These are phyloP conservation scores for Calonectria pseudoreteaudii DNA, from an alignment of 2,329 filamentous ascomycete species.

Conservation along the genomic window DNA sequence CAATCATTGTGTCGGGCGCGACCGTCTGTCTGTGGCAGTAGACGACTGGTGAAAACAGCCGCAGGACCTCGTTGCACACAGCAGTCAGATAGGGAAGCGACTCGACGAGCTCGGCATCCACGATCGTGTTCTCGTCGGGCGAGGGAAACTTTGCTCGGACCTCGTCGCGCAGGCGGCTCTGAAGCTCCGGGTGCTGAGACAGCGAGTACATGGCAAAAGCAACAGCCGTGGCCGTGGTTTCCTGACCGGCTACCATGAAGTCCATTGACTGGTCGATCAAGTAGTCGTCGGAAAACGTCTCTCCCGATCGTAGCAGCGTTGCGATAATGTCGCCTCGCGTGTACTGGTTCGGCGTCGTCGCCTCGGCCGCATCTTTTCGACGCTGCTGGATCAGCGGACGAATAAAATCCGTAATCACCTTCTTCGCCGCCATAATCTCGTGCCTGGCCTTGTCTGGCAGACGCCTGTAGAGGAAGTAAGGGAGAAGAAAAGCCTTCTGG, in stretches of 20 bases:
- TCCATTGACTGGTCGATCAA: constrained; percentile 23
- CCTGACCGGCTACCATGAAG: constrained; percentile 17
- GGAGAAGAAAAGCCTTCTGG: constrained; percentile 17
- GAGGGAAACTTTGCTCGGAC: constrained; percentile 17
- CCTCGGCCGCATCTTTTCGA: constrained; percentile 5
- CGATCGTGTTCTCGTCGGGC: background rate
- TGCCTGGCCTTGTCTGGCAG: constrained; percentile 21
- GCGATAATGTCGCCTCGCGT: constrained; percentile 24
- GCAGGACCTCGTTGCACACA: constrained; percentile 21
- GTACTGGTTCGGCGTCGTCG: constrained; percentile 9
- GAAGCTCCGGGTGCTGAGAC: constrained; percentile 10
- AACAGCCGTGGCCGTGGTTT: constrained; percentile 20
- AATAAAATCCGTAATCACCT: constrained; percentile 26
- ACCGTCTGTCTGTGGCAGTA: constrained; percentile 19
- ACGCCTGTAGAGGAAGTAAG: constrained; percentile 21
- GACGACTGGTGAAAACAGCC: constrained; percentile 12
- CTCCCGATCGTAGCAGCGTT: constrained; percentile 27
- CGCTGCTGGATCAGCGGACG: constrained; percentile 27
- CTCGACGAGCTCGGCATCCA: constrained; percentile 19
- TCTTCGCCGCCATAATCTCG: constrained; percentile 24
- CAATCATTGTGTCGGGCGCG: constrained; percentile 8
- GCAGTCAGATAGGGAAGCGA: constrained; percentile 17
- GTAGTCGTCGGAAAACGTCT: constrained; percentile 25
- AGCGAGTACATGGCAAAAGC: constrained; percentile 6
- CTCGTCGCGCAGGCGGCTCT: constrained; percentile 16